These are phyloP conservation scores for Paecilomyces sp. DNA, from an alignment of 2,329 filamentous ascomycete genomes.

Conservation along the genomic window DNA sequence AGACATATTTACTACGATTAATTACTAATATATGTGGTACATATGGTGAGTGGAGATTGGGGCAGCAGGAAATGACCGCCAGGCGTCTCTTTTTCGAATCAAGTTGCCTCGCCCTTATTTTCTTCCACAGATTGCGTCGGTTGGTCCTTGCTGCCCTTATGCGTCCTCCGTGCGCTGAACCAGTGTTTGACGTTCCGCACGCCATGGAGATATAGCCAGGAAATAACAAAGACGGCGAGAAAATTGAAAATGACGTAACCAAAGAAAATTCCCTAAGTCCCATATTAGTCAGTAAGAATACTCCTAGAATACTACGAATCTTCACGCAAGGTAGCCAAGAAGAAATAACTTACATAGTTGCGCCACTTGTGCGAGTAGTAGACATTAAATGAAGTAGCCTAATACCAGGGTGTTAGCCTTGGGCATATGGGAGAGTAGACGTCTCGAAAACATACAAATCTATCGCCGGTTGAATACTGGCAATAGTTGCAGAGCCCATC, in stretches of 20 bases:
- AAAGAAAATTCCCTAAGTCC: conserved; percentile 50
- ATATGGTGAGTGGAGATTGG: background rate
- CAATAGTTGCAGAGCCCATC: conserved; percentile 59
- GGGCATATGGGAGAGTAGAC: background rate
- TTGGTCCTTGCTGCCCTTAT: conserved; percentile 2
- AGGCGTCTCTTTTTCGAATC: background rate
- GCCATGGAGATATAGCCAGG: conserved; percentile 47
- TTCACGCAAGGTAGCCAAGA: background rate
- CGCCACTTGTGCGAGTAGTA: conserved; percentile 57
- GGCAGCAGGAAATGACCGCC: background rate
- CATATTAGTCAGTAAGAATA: background rate
- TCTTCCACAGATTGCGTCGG: background rate
- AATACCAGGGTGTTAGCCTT: background rate
- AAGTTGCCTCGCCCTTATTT: background rate
- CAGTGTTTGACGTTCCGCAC: conserved; percentile 21
- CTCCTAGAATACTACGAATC: background rate
- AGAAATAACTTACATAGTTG: conserved; percentile 44
- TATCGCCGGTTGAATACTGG: conserved; percentile 53
- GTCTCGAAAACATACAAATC: conserved; percentile 42
- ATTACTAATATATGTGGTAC: background rate
- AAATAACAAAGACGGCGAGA: conserved; percentile 43
- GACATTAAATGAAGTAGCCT: conserved; percentile 49
- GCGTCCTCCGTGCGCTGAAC: conserved; percentile 24
- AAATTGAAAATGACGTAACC: conserved; percentile 62
- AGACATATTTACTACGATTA: background rate